Conservation (phyloP, 495 filamentous ascomycete species). For the Aspergillus coremiiformis region DNA sequence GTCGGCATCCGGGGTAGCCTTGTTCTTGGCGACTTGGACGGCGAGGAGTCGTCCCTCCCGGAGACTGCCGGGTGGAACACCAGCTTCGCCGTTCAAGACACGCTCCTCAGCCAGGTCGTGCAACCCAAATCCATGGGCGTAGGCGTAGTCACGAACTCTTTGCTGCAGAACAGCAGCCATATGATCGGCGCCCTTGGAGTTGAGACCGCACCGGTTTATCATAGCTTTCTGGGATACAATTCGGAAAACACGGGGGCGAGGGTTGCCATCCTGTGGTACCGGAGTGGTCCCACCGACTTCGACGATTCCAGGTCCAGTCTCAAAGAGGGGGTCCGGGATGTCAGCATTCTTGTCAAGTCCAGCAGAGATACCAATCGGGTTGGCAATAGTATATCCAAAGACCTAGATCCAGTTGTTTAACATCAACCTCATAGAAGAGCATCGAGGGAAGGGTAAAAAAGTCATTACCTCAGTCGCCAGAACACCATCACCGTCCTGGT, state of each 20-base stretch:
- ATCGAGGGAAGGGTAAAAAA: not conserved
- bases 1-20: conserved; percentile 73
- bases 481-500: conserved; percentile 43
- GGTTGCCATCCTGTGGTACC: conserved; percentile 76
- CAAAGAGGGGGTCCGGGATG: conserved; percentile 73
- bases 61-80: conserved; percentile 66
- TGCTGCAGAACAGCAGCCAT: conserved; percentile 74
- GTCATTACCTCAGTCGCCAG: conserved; percentile 43
- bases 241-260: conserved; percentile 79
- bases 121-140: conserved; percentile 54
- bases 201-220: conserved; percentile 94
- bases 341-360: conserved; percentile 93
- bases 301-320: conserved; percentile 71
- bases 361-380: conserved; percentile 86
- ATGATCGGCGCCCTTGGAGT: conserved; percentile 79
- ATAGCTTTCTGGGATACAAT: conserved; percentile 72
- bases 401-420: conserved; percentile 35
- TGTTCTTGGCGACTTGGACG: conserved; percentile 98
- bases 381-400: conserved; percentile 70
- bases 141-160: conserved; percentile 69
- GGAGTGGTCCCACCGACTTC: conserved; percentile 91
- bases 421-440: not conserved
- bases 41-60: conserved; percentile 65
- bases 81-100: conserved; percentile 63
- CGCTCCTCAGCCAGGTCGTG: conserved; percentile 56